Evolutionary conservation across 257 asterid species (phyloP).

Genomic region (Nicotiana undulata): DNA sequence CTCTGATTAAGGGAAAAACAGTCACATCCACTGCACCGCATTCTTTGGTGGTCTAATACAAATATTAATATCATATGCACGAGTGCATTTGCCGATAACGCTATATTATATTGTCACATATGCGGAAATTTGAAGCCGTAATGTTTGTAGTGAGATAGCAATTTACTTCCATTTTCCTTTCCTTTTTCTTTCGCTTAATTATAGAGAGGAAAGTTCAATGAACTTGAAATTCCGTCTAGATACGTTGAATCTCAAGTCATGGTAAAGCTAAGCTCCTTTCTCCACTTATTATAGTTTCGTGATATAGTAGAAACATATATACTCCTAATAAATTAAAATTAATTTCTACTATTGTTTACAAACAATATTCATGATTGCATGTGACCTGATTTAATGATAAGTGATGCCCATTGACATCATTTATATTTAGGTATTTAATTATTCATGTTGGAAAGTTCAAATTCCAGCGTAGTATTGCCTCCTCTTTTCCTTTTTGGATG

Average conservation of each 20-base stretch:
- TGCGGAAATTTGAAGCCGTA: background rate
- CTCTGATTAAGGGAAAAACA: too few relatives aligned
- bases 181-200: background rate
- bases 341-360: too few relatives aligned
- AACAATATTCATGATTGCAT: background rate
- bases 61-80: too few relatives aligned
- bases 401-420: too few relatives aligned
- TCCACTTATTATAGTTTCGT: background rate
- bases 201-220: conserved; percentile 12
- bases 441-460: too few relatives aligned
- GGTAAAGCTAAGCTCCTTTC: background rate
- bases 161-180: background rate
- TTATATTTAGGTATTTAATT: too few relatives aligned
- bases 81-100: background rate
- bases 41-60: too few relatives aligned
- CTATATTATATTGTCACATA: background rate
- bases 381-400: background rate
- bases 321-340: background rate
- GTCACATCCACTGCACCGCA: too few relatives aligned
- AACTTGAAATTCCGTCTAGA: conserved; percentile 10
- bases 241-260: conserved; percentile 18
- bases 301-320: background rate
- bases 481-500: too few relatives aligned
- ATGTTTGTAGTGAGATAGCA: background rate
- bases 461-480: too few relatives aligned